A percentile compares a stretch with the other conserved stretches of the same genome.
These are phyloP conservation scores for Fomitopsis betulina DNA, from an alignment of 1,284 basidiomycete species.

Conservation along the genomic window DNA sequence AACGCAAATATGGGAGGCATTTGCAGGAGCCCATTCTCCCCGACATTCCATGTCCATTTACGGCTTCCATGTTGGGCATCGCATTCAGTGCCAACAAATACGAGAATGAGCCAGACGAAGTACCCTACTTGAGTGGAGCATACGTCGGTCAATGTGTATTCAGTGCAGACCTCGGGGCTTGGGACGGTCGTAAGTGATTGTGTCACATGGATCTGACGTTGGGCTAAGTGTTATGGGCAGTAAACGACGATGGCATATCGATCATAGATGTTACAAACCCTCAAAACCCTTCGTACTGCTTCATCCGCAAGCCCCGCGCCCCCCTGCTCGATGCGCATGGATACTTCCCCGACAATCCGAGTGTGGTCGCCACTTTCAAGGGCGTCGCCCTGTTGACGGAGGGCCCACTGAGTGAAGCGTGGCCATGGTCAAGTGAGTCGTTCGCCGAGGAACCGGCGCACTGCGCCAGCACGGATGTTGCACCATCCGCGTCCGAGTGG, in stretches of 20 bases:
- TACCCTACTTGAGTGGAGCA: no score
- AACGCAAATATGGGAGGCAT: constrained; percentile 21
- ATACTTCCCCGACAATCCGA: constrained; percentile 14
- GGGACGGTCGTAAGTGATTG: constrained; percentile 18
- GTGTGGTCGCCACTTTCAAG: background rate
- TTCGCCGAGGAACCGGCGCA: no score
- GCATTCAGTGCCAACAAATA: background rate
- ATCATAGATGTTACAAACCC: constrained; percentile 38
- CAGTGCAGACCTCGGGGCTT: constrained; percentile 24
- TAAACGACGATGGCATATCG: constrained; percentile 38
- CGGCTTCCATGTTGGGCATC: constrained; percentile 14
- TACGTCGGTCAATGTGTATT: no score
- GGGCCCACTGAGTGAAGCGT: no score
- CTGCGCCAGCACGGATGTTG: background rate
- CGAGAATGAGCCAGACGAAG: no score
- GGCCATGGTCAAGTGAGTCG: no score
- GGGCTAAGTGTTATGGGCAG: constrained; percentile 16
- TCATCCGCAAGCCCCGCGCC: constrained; percentile 13
- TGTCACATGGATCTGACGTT: background rate
- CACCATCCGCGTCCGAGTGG: background rate
- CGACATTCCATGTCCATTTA: constrained; percentile 28
- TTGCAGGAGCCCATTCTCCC: constrained; percentile 14
- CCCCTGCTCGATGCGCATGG: constrained; percentile 19
- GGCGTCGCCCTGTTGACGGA: no score
- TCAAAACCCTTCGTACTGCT: constrained; percentile 21